phyloP scores from a whole-genome alignment of 805 yeast species.

The Hagleromyces aurorensis region DNA sequence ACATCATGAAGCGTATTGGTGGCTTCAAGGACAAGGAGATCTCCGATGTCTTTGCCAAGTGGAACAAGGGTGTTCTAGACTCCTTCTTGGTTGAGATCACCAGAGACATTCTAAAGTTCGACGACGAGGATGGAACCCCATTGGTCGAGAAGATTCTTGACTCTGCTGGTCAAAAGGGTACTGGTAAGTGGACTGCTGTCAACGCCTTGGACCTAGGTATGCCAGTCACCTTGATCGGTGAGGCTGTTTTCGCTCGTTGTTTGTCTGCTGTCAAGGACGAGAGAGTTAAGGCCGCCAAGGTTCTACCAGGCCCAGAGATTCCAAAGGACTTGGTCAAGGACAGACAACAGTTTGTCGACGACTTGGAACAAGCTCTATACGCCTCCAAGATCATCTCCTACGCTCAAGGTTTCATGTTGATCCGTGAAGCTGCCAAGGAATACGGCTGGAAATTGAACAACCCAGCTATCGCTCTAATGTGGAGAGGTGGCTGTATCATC shows the following conservation, averaged over 20 bases:
- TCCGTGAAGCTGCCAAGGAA: constrained; percentile 95
- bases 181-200: constrained; percentile 99
- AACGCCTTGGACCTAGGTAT: constrained; percentile 95
- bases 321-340: constrained; percentile 60
- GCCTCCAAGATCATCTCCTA: constrained; percentile 98
- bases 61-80: constrained; percentile 98
- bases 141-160: constrained; percentile 94
- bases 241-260: constrained; percentile 96
- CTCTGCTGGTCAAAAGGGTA: constrained; percentile 98
- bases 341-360: constrained; percentile 78
- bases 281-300: constrained; percentile 77
- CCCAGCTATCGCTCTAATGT: constrained; percentile 98
- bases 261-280: constrained; percentile 87
- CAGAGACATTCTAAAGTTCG: constrained; percentile 83
- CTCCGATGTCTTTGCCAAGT: constrained; percentile 80
- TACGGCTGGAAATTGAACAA: constrained; percentile 95
- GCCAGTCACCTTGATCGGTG: constrained; percentile 98
- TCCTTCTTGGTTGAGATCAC: constrained; percentile 96
- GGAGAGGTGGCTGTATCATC: constrained; percentile 99
- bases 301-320: constrained; percentile 71
- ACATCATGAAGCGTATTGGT: constrained; percentile 89
- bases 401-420: constrained; percentile 99
- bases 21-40: constrained; percentile 86
- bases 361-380: constrained; percentile 94
- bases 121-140: constrained; percentile 87